These are phyloP conservation scores for Huiozyma naganishii DNA, from an alignment of 805 yeast genomes.

Conservation along the genomic window DNA sequence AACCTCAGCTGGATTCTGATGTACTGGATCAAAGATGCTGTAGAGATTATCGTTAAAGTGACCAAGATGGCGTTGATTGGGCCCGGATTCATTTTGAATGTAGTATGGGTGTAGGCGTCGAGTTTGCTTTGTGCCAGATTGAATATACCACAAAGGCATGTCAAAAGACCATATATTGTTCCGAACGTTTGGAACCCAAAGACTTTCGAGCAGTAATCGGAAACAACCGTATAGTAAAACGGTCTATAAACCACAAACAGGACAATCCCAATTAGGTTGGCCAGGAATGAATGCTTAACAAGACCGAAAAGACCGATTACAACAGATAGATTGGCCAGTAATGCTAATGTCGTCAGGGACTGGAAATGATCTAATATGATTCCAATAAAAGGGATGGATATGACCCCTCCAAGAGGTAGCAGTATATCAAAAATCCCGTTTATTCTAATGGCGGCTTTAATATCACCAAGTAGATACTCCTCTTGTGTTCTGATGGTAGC, in stretches of 20 bases:
- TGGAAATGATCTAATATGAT: slow-evolving; percentile 61
- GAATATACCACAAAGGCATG: slow-evolving; percentile 71
- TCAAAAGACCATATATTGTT: slow-evolving; percentile 77
- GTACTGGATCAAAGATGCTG: slow-evolving; percentile 3
- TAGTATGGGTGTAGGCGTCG: slow-evolving; percentile 60
- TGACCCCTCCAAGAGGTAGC: slow-evolving; percentile 77
- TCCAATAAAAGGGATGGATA: slow-evolving; percentile 84
- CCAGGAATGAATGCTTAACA: slow-evolving; percentile 31
- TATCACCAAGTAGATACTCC: slow-evolving; percentile 49
- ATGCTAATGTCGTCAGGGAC: slow-evolving; percentile 43
- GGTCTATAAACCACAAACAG: slow-evolving; percentile 78
- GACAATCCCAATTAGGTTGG: slow-evolving; percentile 59
- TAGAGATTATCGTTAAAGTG: slow-evolving; percentile 35
- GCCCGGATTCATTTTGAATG: slow-evolving; percentile 62
- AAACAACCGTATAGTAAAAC: slow-evolving; percentile 82
- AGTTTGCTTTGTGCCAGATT: slow-evolving; percentile 61
- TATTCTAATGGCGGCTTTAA: slow-evolving; percentile 39
- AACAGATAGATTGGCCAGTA: slow-evolving; percentile 45
- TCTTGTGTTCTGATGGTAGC: slow-evolving; percentile 84
- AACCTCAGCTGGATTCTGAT: slow-evolving; percentile 1
- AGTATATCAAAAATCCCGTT: slow-evolving; percentile 78
- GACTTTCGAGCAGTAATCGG: slow-evolving; percentile 85
- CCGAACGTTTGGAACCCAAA: slow-evolving; percentile 92
- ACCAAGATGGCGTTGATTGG: slow-evolving; percentile 62
- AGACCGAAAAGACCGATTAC: slow-evolving; percentile 65